A percentile compares a stretch with the other conserved stretches of the same genome.
Evolutionary conservation across 2,329 filamentous ascomycete species (phyloP).

Genomic region (Fusarium zealandicum): DNA sequence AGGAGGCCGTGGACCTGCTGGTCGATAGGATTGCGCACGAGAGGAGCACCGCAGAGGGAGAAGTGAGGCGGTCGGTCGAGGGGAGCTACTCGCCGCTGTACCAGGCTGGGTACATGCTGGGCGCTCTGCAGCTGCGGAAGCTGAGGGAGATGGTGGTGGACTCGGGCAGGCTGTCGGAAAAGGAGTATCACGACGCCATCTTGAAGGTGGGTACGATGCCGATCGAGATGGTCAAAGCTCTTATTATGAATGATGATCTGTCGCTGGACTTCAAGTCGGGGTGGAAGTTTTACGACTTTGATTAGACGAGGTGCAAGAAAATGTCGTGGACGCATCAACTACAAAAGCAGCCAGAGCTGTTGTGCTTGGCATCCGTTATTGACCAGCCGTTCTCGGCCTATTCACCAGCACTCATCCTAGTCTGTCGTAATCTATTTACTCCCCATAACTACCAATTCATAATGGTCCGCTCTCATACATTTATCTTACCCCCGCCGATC

Average conservation of each 20-base stretch:
- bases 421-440: no score
- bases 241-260: constrained; percentile 16
- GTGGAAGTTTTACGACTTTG: constrained; percentile 32
- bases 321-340: no score
- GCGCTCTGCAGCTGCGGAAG: constrained; percentile 25
- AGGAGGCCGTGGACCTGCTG: constrained; percentile 21
- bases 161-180: constrained; percentile 12
- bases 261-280: constrained; percentile 16
- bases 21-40: constrained; percentile 17
- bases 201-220: constrained; percentile 20
- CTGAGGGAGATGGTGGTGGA: constrained; percentile 23
- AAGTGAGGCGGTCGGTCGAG: constrained; percentile 23
- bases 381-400: no score
- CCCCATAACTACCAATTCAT: no score
- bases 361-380: no score
- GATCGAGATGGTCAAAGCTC: constrained; percentile 30
- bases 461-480: no score
- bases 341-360: no score
- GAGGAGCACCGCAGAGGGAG: constrained; percentile 27
- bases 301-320: no score
- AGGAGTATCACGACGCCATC: constrained; percentile 29
- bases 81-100: constrained; percentile 26
- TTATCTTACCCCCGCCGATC: no score
- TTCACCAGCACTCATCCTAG: no score
- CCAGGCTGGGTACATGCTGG: constrained; percentile 29